Evolutionary conservation across 75 land plant species (phyloP), one percentile per base, ranked within the genome.

Genomic region (Sequoiadendron giganteum): DNA sequence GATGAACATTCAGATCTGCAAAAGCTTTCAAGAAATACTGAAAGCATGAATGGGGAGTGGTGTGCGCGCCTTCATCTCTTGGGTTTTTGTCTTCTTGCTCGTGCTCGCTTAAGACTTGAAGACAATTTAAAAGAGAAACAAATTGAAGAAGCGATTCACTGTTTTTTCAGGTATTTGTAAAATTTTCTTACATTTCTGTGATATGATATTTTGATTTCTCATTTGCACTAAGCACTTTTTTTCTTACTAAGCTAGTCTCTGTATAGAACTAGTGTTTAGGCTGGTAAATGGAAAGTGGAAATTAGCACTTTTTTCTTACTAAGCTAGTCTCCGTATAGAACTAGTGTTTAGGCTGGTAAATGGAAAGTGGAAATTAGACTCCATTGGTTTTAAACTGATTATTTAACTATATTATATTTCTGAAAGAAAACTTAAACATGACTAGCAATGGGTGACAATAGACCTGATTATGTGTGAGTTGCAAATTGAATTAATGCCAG

Each of bases 131-230:
- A 93, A 85, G 94, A 93, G 72, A 89, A 87, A 47, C 93, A 94
- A 85, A 86, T 95, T 80, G 88, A 55, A 86, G 95, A 98, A 90
- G 95, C 99, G 55, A 91, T 95, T 72, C 91, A 89, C 52, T 95
- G 96, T 86, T 98, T 98, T 88, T 98, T 98, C 92, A 95, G 96
- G 99, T 97, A 87, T 10, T 38, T 45, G 10, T 45, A 5, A n/a
- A 8, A 10, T 6, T 82, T 82, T 28, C 13, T 21, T 43, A 13
- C n/a, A 15, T 40, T 80, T 7, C 9, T 80, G 18, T 42, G 10
- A 19, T 82, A 28, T n/a, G 34, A n/a, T 82, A 28, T 45, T 45
- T 10, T 45, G 84, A 28, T 45, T 81, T 81, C 14, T 11, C 25
- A 32, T 73, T 73, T 32, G 38, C 77, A 11, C 2, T 1, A 73